phyloP scores from a whole-genome alignment of 257 asterid species.

The Capsicum chinense region DNA sequence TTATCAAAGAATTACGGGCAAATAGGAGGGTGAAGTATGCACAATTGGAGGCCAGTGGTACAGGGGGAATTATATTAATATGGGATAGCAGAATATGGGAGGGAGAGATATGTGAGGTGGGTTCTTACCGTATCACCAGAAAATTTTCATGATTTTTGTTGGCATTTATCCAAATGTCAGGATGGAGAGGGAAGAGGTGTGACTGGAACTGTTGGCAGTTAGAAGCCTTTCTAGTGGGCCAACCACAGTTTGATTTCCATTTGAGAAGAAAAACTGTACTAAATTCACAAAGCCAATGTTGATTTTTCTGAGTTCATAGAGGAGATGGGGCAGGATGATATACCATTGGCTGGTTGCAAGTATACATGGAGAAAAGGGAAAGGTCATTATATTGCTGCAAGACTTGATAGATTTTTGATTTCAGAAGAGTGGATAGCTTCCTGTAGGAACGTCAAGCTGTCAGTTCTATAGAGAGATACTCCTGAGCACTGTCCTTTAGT shows the following conservation, averaged over 20 bases:
- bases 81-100: neutral
- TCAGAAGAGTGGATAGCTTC: neutral
- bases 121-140: neutral
- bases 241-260: neutral
- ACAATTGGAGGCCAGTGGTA: conserved; percentile 4
- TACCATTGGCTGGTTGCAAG: neutral
- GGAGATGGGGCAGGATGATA: neutral
- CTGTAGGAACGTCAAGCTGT: neutral
- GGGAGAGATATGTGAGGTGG: neutral
- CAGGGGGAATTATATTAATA: neutral
- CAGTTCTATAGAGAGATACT: neutral
- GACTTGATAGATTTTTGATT: neutral
- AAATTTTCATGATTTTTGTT: neutral
- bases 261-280: neutral
- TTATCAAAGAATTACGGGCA: neutral
- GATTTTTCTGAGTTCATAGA: conserved; percentile 5
- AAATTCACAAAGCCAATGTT: neutral
- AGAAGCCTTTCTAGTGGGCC: neutral
- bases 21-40: neutral
- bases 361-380: neutral
- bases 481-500: neutral
- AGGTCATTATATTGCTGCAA: neutral
- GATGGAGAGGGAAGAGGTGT: neutral
- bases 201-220: neutral
- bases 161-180: conserved; percentile 1